Evolutionary conservation across 2,329 filamentous ascomycete species (phyloP), one percentile per base, ranked within the genome.

Genomic region (Pseudocercospora eumusae): DNA sequence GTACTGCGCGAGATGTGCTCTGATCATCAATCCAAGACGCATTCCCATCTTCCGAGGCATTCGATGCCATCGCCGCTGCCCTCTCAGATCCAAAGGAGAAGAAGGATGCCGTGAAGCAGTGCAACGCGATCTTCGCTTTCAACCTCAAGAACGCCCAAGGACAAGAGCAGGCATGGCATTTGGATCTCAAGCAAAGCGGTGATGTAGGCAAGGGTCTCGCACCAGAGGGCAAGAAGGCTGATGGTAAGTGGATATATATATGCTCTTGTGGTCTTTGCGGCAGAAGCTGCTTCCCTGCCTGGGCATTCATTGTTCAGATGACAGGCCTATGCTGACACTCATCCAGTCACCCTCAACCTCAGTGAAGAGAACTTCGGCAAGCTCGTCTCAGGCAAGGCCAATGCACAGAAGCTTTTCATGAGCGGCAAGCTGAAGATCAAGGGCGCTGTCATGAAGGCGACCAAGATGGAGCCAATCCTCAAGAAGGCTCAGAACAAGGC

Each of bases 381-480:
- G 76, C 85, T 99, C 68, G 88, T 96, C 59, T 74, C 83, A 40
- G 95, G 95, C 75, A 92, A 96, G 82, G 92, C 91, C 71, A 96
- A 97, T 75, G 92, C 95, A 61, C 95, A 99, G 84, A 88, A 88
- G 71, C 82, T 99, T 67, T 97, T 98, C 81, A 98, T 99, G 93
- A 86, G 86, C n/a, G 95, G 95, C 73, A 97, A 96, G 84, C 84
- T 99, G 75, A 99, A 98, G 90, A 86, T 98, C 76, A 96, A 92
- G 86, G 95, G 95, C 66, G 92, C 98, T 77, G 87, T 98, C 64
- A 98, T 98, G 93, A 97, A 97, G 86, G 90, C 95, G 40, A 97
- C 93, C 64, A 96, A 96, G 87, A 86, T 97, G 79, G 92, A 97
- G 80, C 90, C 92, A 44, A 89, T 98, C 73, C 81, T 96, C 68